phyloP scores from a whole-genome alignment of 1,139 yeast species.

The Zygosaccharomyces sapae region DNA sequence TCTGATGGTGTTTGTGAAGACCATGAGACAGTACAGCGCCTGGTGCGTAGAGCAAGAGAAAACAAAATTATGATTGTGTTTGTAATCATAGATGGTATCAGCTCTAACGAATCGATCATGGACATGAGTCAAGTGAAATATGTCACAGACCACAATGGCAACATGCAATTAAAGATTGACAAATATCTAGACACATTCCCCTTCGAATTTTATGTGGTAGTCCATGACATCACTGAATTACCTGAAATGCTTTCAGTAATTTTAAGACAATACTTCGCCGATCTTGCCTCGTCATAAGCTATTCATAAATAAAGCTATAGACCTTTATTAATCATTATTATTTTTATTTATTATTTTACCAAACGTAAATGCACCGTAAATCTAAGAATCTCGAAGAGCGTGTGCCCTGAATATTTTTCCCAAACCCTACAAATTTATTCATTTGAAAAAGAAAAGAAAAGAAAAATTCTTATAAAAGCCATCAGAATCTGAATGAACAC shows the following conservation, averaged over 20 bases:
- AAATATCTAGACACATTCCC: conserved; percentile 92
- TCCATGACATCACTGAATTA: conserved; percentile 78
- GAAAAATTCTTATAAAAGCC: neutral
- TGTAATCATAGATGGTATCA: conserved; percentile 87
- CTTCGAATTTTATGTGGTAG: conserved; percentile 93
- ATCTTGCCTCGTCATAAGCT: conserved; percentile 43
- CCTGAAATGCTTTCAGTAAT: conserved; percentile 90
- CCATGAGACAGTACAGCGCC: conserved; percentile 72
- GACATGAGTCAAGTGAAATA: conserved; percentile 94
- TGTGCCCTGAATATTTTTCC: neutral
- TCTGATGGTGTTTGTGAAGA: conserved; percentile 98
- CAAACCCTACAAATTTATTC: neutral
- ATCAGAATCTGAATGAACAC: no score
- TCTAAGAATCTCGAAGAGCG: neutral
- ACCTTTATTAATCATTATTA: neutral
- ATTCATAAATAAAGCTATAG: conserved; percentile 1
- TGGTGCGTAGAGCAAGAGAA: conserved; percentile 89
- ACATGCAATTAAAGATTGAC: conserved; percentile 68
- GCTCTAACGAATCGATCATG: conserved; percentile 77
- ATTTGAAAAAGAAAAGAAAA: no score
- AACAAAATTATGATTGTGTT: conserved; percentile 92
- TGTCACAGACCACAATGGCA: conserved; percentile 64
- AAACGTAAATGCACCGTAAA: neutral
- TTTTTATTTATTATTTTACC: neutral
- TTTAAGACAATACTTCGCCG: conserved; percentile 86